phyloP scores from a whole-genome alignment of 495 filamentous ascomycete species.

The Cladorrhinum samala region DNA sequence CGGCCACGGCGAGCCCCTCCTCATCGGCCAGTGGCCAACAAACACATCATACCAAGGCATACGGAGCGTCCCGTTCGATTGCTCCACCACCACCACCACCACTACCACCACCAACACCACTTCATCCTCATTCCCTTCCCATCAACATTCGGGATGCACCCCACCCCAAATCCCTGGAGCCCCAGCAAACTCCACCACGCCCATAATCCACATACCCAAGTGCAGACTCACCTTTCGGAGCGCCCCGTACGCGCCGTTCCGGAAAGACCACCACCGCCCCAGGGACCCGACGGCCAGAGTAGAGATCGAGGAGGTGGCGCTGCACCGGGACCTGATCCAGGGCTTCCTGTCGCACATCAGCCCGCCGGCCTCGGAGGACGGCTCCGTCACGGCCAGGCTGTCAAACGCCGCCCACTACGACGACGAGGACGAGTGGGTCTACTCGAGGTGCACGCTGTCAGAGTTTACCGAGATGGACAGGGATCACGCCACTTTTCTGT shows the following conservation, averaged over 20 bases:
- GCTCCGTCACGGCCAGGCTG: not conserved
- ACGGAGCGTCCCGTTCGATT: not conserved
- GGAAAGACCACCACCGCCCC: not conserved
- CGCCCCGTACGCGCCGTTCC: not conserved
- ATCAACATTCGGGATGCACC: too few species aligned
- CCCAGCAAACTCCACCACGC: not conserved
- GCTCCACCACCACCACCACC: not conserved
- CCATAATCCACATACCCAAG: slow-evolving; percentile 23
- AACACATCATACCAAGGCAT: not conserved
- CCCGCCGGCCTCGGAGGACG: not conserved
- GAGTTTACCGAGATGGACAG: slow-evolving; percentile 24
- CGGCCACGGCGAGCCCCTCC: not conserved
- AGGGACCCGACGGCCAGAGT: not conserved
- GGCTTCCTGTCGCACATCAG: not conserved
- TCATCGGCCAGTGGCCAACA: not conserved
- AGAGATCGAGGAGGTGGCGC: not conserved
- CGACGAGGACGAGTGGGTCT: slow-evolving; percentile 26
- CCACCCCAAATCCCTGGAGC: not conserved
- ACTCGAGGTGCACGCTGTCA: slow-evolving; percentile 22
- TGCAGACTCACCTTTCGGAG: slow-evolving; percentile 16
- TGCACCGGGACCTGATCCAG: slow-evolving; percentile 1
- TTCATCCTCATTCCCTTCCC: too few species aligned
- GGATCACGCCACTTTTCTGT: slow-evolving; percentile 16
- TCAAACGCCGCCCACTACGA: slow-evolving; percentile 17
- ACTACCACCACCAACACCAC: not conserved